A percentile compares a stretch with the other conserved stretches of the same genome.
Conservation (phyloP, 768 basidiomycete species). For the Filobasidium floriforme region DNA sequence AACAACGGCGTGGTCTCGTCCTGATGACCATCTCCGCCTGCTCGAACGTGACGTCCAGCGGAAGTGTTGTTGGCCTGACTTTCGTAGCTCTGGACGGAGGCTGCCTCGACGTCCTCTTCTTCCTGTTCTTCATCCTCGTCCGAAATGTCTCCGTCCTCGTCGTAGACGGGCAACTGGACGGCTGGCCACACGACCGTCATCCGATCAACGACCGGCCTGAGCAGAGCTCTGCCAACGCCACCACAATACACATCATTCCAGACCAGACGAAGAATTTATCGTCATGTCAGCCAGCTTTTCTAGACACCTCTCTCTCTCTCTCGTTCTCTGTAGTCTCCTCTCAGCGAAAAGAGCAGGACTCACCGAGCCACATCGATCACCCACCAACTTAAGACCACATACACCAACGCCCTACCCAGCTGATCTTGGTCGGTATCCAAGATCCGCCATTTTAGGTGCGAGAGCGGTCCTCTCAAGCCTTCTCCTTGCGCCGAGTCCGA, state of each 20-base stretch:
- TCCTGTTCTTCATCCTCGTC: background rate
- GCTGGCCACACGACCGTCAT: background rate
- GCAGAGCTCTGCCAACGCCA: constrained; percentile 1
- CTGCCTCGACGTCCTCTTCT: background rate
- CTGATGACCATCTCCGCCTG: background rate
- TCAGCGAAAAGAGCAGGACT: constrained; percentile 2
- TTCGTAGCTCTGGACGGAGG: background rate
- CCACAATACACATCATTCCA: too few species aligned
- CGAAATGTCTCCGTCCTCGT: constrained; percentile 9
- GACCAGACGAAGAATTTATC: too few species aligned
- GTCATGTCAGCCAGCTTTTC: too few species aligned
- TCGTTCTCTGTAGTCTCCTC: too few species aligned
- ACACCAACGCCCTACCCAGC: constrained; percentile 27
- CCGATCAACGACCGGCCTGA: too few species aligned
- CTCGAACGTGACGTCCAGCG: too few species aligned
- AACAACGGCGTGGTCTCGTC: background rate
- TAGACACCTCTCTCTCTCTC: too few species aligned
- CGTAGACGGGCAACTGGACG: background rate
- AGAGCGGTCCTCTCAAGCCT: constrained; percentile 24
- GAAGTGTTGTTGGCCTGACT: too few species aligned
- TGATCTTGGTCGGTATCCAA: constrained; percentile 29
- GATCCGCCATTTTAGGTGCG: constrained; percentile 36
- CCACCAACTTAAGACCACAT: constrained; percentile 37
- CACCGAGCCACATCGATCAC: constrained; percentile 34
- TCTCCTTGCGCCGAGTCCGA: background rate